Evolutionary conservation across 176 grass and related monocot genomes (phyloP), one percentile per base, ranked within the genome.

Genomic region (Raddia distichophylla): DNA sequence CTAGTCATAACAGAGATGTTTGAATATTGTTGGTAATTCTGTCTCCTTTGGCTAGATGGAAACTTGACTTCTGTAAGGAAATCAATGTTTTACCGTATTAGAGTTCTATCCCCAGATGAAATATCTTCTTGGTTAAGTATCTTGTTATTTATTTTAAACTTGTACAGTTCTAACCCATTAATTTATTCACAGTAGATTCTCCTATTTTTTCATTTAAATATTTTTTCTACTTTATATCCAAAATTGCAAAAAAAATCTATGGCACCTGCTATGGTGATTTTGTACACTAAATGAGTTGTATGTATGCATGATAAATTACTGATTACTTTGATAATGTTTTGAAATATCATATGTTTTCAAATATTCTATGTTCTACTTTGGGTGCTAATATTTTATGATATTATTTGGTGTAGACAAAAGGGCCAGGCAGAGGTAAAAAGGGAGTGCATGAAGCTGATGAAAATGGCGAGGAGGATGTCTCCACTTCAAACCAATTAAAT

Each of bases 391-490:
- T 61, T 45, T 66, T 81, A 32, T 65, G 42, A 50, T 10, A 63
- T 7, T 14, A 45, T 60, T 64, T 79, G 1, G 84, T 86, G 11
- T 82, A 95, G 95, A 88, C 85, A 42, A 93, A 92, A 60, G 92
- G 82, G 47, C 17, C 63, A 79, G 68, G 74, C 33, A 90, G 90
- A 88, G 86, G 88, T 5, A 92, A 93, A 91, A 94, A 77, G 57
- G 90, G 82, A 22, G 43, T 5, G 18, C 71, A 78, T 75, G 89
- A 91, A 89, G 82, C 14, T 87, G 77, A 94, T 79, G 79, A 55
- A 68, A 82, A 89, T 43, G 72, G 90, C 8, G 95, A 98, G 66
- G 94, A 92, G 6, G 90, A 93, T 84, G 86, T 86, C 67, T 93
- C 90, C 50, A 92, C 86, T 61, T 92, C 86, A 53, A 87, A 86